A percentile compares a stretch with the other conserved stretches of the same genome.
Evolutionary conservation across 306 rosid species (phyloP).

Genomic region (Fragaria vesca): DNA sequence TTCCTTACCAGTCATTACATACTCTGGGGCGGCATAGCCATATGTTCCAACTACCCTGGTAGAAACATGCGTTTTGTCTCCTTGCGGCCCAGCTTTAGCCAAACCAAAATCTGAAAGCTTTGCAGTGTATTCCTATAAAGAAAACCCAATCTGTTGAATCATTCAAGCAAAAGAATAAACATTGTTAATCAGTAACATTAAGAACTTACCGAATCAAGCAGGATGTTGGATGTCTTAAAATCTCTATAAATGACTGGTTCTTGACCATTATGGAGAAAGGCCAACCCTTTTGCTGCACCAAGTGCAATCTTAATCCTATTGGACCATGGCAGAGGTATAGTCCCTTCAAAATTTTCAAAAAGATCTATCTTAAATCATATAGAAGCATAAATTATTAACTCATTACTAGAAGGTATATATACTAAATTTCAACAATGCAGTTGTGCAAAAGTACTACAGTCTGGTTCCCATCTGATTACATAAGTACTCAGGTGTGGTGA

Average conservation of each 20-base stretch:
- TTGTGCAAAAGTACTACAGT: neutral
- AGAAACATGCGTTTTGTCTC: slow-evolving; percentile 96
- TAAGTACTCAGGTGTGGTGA: neutral
- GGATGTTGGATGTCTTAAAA: slow-evolving; percentile 93
- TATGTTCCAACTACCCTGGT: slow-evolving; percentile 96
- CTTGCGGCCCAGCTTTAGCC: slow-evolving; percentile 97
- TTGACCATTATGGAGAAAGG: slow-evolving; percentile 92
- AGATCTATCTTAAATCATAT: slow-evolving; percentile 26
- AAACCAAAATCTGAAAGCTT: slow-evolving; percentile 99
- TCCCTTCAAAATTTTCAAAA: slow-evolving; percentile 62
- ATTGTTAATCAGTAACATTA: neutral
- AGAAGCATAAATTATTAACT: slow-evolving; percentile 2
- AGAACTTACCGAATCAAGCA: slow-evolving; percentile 85
- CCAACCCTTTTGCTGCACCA: slow-evolving; percentile 96
- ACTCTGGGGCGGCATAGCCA: slow-evolving; percentile 97
- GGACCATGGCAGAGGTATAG: slow-evolving; percentile 94
- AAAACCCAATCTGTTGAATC: slow-evolving; percentile 19
- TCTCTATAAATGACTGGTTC: slow-evolving; percentile 96
- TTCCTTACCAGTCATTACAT: slow-evolving; percentile 89
- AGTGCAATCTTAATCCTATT: slow-evolving; percentile 90
- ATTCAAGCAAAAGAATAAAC: neutral
- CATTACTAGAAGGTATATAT: neutral
- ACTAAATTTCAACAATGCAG: slow-evolving; percentile 9
- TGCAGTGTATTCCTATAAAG: slow-evolving; percentile 77
- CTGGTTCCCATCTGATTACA: neutral